Evolutionary conservation across 805 yeast species (phyloP).

Genomic region (Cyberlindnera suaveolens): DNA sequence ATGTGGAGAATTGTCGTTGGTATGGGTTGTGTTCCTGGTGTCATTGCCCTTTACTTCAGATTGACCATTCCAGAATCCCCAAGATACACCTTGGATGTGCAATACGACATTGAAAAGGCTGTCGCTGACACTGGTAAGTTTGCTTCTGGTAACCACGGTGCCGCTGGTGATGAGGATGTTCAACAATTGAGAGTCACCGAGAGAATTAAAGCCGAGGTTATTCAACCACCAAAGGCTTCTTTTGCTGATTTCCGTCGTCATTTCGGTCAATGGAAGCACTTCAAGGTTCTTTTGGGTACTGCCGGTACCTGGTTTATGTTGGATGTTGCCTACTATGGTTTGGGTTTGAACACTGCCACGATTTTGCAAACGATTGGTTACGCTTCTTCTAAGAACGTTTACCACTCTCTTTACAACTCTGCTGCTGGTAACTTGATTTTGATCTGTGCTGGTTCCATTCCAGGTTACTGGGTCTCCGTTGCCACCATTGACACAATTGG

Average conservation of each 20-base stretch:
- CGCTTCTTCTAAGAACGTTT: constrained; percentile 66
- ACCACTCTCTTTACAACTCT: constrained; percentile 61
- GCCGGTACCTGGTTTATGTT: constrained; percentile 89
- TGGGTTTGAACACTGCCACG: constrained; percentile 74
- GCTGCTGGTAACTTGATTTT: constrained; percentile 91
- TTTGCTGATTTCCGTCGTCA: constrained; percentile 64
- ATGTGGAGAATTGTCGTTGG: constrained; percentile 94
- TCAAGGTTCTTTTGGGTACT: constrained; percentile 79
- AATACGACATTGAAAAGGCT: constrained; percentile 49
- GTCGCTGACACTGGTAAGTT: constrained; percentile 51
- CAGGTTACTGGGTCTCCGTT: constrained; percentile 87
- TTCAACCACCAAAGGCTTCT: constrained; percentile 74
- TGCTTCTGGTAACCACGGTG: constrained; percentile 43
- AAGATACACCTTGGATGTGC: constrained; percentile 78
- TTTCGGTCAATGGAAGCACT: constrained; percentile 79
- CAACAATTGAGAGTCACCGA: constrained; percentile 41
- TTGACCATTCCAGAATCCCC: constrained; percentile 94
- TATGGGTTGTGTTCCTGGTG: constrained; percentile 86
- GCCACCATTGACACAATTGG: constrained; percentile 78
- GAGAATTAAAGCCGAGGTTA: constrained; percentile 47
- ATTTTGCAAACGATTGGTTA: constrained; percentile 81
- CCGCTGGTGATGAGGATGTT: constrained; percentile 39
- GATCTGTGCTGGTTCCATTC: constrained; percentile 91
- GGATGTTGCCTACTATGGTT: constrained; percentile 88
- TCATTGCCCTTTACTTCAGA: constrained; percentile 80